phyloP scores from a whole-genome alignment of 306 rosid genomes.

The Lathyrus oleraceus region DNA sequence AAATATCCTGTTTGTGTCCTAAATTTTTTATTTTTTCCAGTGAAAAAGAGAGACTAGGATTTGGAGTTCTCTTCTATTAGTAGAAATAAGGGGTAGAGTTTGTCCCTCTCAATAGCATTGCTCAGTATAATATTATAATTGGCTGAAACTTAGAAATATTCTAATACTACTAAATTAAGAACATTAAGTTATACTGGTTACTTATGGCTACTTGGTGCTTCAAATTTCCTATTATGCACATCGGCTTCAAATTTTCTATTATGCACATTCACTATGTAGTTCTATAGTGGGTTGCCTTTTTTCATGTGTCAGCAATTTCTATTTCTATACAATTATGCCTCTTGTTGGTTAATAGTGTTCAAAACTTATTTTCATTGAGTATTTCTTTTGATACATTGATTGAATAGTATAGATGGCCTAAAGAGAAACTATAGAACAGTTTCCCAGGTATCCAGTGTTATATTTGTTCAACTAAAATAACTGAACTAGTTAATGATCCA shows the following conservation, averaged over 20 bases:
- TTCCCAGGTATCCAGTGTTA: neutral
- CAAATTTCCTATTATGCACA: neutral
- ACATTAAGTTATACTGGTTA: neutral
- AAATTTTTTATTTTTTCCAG: neutral
- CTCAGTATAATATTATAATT: neutral
- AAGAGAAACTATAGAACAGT: neutral
- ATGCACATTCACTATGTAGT: neutral
- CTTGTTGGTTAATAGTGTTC: neutral
- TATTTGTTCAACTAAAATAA: neutral
- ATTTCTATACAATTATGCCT: neutral
- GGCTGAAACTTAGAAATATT: neutral
- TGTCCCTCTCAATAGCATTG: neutral
- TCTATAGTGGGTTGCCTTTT: neutral
- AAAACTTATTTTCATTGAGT: neutral
- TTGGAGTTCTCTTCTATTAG: neutral
- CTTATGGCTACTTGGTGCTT: neutral
- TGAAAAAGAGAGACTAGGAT: neutral
- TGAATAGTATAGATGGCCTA: neutral
- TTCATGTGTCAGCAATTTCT: neutral
- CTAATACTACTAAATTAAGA: neutral
- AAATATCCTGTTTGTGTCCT: neutral
- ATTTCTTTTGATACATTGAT: neutral
- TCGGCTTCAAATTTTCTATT: neutral
- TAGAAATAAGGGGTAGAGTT: neutral
- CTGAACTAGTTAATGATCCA: neutral